A percentile compares a stretch with the other conserved stretches of the same genome.
Evolutionary conservation across 2,329 filamentous ascomycete genomes (phyloP).

Genomic region (Coleophoma cylindrospora): DNA sequence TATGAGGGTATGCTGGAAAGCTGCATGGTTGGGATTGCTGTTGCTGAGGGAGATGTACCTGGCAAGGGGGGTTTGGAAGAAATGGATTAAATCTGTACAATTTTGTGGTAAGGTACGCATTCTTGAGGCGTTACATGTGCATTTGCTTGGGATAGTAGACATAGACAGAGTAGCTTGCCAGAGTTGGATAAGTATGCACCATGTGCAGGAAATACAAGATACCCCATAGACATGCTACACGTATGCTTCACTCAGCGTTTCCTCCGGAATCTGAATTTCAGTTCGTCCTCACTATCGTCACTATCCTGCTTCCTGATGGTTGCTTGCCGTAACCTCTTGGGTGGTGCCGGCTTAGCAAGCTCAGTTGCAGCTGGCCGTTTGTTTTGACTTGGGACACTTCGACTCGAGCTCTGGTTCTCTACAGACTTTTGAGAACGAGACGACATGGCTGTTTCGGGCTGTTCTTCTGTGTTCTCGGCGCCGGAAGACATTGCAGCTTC

Average conservation of each 20-base stretch:
- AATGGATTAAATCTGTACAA: slow-evolving; percentile 44
- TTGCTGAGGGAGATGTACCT: slow-evolving; percentile 44
- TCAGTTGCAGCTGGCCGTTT: slow-evolving; percentile 19
- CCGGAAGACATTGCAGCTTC: neutral
- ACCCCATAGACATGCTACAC: slow-evolving; percentile 7
- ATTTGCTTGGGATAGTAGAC: neutral
- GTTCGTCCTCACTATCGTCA: slow-evolving; percentile 23
- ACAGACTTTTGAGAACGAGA: neutral
- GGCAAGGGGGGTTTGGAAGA: slow-evolving; percentile 45
- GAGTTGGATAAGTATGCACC: neutral
- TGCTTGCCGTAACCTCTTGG: slow-evolving; percentile 19
- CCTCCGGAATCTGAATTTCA: slow-evolving; percentile 25
- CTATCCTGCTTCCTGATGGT: slow-evolving; percentile 9
- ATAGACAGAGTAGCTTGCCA: slow-evolving; percentile 1
- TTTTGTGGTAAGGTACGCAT: too few species aligned
- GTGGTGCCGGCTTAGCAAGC: slow-evolving; percentile 14
- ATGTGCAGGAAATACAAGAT: slow-evolving; percentile 11
- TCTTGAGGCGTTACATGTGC: neutral
- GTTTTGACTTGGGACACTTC: neutral
- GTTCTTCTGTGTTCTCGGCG: neutral
- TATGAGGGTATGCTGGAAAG: slow-evolving; percentile 64
- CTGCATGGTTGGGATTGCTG: slow-evolving; percentile 58
- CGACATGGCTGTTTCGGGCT: neutral
- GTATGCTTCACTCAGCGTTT: slow-evolving; percentile 4
- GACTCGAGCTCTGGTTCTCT: slow-evolving; percentile 1